These are phyloP conservation scores for Fonsecaea nubica DNA, from an alignment of 2,329 filamentous ascomycete species.

Conservation along the genomic window DNA sequence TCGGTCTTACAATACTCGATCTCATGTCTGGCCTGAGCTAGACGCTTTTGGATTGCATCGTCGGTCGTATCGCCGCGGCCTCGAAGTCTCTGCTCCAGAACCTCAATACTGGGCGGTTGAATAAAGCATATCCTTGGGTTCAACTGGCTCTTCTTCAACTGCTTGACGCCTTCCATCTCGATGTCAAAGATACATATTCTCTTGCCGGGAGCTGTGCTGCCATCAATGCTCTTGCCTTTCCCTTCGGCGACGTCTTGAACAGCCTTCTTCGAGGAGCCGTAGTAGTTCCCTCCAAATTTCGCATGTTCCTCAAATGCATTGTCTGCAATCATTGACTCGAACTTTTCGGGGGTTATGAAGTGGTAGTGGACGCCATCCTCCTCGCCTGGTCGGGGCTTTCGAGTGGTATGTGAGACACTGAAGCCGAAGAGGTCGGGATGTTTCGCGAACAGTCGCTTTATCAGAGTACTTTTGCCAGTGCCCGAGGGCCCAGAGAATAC, in stretches of 20 bases:
- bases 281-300: conserved; percentile 82
- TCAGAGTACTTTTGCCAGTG: conserved; percentile 52
- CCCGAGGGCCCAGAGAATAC: conserved; percentile 52
- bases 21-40: conserved; percentile 75
- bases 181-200: conserved; percentile 87
- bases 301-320: conserved; percentile 87
- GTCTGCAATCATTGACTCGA: conserved; percentile 70
- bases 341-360: conserved; percentile 71
- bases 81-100: conserved; percentile 75
- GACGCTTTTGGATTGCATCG: conserved; percentile 70
- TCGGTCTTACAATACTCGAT: conserved; percentile 73
- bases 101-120: conserved; percentile 75
- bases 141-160: conserved; percentile 78
- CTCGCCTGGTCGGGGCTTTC: conserved; percentile 76
- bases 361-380: conserved; percentile 79
- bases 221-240: conserved; percentile 51
- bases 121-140: conserved; percentile 84
- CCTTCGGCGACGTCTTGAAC: conserved; percentile 76
- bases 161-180: conserved; percentile 96
- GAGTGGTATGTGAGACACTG: conserved; percentile 73
- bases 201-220: conserved; percentile 60
- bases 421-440: conserved; percentile 53
- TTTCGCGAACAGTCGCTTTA: conserved; percentile 51
- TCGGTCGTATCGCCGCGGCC: conserved; percentile 80
- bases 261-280: conserved; percentile 82